Evolutionary conservation across 805 yeast species (phyloP), one percentile per base, ranked within the genome.

Genomic region (Candida nemodendra): DNA sequence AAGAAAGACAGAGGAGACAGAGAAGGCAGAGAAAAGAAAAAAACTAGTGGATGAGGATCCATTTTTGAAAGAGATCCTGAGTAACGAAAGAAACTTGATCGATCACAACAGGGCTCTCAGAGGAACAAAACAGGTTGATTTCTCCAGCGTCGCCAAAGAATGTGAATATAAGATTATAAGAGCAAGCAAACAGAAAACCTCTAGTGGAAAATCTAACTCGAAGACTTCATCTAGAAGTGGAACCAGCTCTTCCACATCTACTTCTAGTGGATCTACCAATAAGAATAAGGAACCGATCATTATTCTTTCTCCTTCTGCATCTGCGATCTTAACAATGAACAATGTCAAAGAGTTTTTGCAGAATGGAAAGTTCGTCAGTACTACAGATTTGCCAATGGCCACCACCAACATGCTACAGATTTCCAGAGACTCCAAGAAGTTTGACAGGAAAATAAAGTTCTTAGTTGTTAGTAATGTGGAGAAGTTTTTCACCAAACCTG

Each of bases 401-500:
- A 53, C 65, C 57, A 41, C 51, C 57, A 33, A 71, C 59, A 34
- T 78, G 49, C 69, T 78, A 28, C 74, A 77, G 16, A 51, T 87
- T 11, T 59, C 69, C 30, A 81, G 86, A 40, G 61, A 65, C 3
- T 76, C 84, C 18, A 77, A 77, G 34, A 64, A 66, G 34, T 66
- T 87, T 24, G 78, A 84, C 12, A 52, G 39, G 24, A 76, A 72
- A 16, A 69, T 81, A 35, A 74, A 78, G 30, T 83, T 86, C 53
- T 71, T 89, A 50, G 84, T 93, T 38, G 97, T 90, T 22, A 95
- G 87, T 57, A 84, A 86, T 39, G 88, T 89, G 4, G 95, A 89
- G 37, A 76, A 81, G 64, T 84, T 84, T 64, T 84, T 85, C 66
- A 81, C 85, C 17, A 91, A 90, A 59, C 95, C 96, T 3, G 98